A percentile compares a stretch with the other conserved stretches of the same genome.
These are phyloP conservation scores for Penicillium psychrosexuale DNA, from an alignment of 2,329 filamentous ascomycete species.

Conservation along the genomic window DNA sequence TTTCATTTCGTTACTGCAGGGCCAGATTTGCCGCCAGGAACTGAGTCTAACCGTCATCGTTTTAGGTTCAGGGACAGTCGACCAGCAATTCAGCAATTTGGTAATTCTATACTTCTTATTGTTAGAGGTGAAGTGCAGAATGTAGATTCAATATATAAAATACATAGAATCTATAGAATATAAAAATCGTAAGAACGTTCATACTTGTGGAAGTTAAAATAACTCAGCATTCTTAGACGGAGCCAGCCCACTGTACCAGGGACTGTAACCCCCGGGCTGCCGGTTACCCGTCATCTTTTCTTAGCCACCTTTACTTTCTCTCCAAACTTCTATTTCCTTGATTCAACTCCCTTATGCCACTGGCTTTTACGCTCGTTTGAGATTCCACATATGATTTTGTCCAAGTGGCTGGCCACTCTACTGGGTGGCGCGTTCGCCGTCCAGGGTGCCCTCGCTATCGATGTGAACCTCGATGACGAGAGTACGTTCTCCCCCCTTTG, in stretches of 20 bases:
- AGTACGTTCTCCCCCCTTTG: slow-evolving; percentile 11
- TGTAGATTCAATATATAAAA: background rate
- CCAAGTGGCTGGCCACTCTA: slow-evolving; percentile 20
- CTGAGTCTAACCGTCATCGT: slow-evolving; percentile 7
- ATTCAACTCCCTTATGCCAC: slow-evolving; percentile 10
- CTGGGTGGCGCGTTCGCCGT: slow-evolving; percentile 19
- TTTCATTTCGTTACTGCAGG: slow-evolving; percentile 9
- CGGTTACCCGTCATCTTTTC: slow-evolving; percentile 2
- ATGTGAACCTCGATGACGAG: slow-evolving; percentile 18
- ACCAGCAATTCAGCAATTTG: background rate
- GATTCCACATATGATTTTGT: slow-evolving; percentile 16
- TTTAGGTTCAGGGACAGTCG: background rate
- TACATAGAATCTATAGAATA: background rate
- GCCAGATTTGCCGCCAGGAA: slow-evolving; percentile 5
- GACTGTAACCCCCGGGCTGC: slow-evolving; percentile 4
- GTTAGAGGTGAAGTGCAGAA: background rate
- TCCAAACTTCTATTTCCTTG: background rate
- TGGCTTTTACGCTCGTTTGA: slow-evolving; percentile 10
- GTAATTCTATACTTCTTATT: background rate
- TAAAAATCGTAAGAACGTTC: background rate
- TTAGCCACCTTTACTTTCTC: background rate
- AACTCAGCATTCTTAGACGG: slow-evolving; percentile 2
- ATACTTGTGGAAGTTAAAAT: background rate
- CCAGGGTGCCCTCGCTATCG: slow-evolving; percentile 19
- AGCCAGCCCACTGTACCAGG: slow-evolving; percentile 1